Evolutionary conservation across 495 filamentous ascomycete genomes (phyloP).

Genomic region (Aspergillus bertholletiae): DNA sequence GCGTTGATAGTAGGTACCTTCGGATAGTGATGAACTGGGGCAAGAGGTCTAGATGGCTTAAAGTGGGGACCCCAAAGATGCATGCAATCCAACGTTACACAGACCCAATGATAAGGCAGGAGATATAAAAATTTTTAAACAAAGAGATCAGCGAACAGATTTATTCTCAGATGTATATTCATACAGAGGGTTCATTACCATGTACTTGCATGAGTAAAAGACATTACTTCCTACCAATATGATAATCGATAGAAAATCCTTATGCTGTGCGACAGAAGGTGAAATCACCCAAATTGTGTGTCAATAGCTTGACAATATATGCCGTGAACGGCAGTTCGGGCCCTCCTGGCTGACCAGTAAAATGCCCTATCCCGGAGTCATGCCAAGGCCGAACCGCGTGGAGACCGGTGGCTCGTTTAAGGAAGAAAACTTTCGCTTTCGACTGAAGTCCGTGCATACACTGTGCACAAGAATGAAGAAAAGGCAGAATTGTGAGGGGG

Average conservation of each 20-base stretch:
- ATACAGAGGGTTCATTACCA: too few relatives aligned
- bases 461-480: not conserved
- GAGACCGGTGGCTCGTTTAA: not conserved
- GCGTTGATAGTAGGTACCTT: too few relatives aligned
- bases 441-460: not conserved
- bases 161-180: not conserved
- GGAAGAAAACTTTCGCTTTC: not conserved
- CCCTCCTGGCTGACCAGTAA: not conserved
- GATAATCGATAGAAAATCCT: too few relatives aligned
- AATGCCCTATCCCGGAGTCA: not conserved
- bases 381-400: not conserved
- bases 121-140: not conserved
- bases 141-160: not conserved
- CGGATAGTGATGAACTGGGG: not conserved
- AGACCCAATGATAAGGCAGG: not conserved
- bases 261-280: too few relatives aligned
- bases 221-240: not conserved
- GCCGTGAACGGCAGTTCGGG: not conserved
- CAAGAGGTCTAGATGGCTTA: not conserved
- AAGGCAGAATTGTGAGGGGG: not conserved
- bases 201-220: not conserved
- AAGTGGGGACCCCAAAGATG: not conserved
- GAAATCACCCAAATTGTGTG: not conserved
- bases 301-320: not conserved
- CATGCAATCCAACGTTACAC: slow-evolving; percentile 1